Evolutionary conservation across 306 rosid species (phyloP).

Genomic region (Oxytropis ochrocephala): DNA sequence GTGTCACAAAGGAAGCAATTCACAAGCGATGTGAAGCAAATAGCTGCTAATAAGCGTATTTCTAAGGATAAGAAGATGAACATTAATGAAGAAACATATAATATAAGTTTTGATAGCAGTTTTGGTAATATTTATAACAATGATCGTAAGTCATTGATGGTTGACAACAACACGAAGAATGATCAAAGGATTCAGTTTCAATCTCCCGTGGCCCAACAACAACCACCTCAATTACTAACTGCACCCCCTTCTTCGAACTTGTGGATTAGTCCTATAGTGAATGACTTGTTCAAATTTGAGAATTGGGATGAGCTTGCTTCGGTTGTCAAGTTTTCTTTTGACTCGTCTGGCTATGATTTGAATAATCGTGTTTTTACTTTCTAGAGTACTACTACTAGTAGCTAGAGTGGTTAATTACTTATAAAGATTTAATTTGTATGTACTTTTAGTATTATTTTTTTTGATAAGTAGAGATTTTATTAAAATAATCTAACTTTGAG

Average conservation of each 20-base stretch:
- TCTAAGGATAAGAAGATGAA: slow-evolving; percentile 2
- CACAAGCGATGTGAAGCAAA: slow-evolving; percentile 40
- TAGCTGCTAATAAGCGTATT: slow-evolving; percentile 23
- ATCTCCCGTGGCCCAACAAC: slow-evolving; percentile 16
- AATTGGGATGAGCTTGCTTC: slow-evolving; percentile 80
- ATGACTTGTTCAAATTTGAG: slow-evolving; percentile 24
- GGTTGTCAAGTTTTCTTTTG: slow-evolving; percentile 44
- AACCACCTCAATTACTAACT: slow-evolving; percentile 14
- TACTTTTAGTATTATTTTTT: too few species aligned
- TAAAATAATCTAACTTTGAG: too few species aligned
- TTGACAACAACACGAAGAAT: neutral
- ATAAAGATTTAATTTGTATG: too few species aligned
- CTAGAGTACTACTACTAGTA: neutral
- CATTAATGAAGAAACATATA: slow-evolving; percentile 20
- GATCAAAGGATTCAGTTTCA: slow-evolving; percentile 17
- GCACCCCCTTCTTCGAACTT: slow-evolving; percentile 33
- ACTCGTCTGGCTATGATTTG: slow-evolving; percentile 27
- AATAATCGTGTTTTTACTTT: neutral
- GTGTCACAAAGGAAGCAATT: slow-evolving; percentile 39
- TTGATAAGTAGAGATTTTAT: too few species aligned
- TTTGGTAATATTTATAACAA: neutral
- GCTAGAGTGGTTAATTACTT: neutral
- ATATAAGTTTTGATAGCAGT: slow-evolving; percentile 41
- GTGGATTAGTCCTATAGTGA: slow-evolving; percentile 21
- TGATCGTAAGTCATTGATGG: slow-evolving; percentile 37